These are phyloP conservation scores for Colletotrichum sidae DNA, from an alignment of 2,329 filamentous ascomycete genomes.

Conservation along the genomic window DNA sequence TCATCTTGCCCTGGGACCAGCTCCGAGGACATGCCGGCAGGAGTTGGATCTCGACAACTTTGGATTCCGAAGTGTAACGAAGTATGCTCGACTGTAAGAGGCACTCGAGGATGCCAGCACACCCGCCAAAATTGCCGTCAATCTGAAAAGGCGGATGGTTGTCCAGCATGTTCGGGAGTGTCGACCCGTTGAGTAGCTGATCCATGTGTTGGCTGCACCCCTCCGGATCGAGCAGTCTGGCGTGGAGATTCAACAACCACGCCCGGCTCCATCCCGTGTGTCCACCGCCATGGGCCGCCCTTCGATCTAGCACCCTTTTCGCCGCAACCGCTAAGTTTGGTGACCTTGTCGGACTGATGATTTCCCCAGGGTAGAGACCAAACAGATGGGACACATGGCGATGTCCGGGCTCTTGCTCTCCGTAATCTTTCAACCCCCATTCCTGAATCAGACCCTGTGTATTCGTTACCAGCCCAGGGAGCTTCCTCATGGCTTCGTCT, in stretches of 20 bases:
- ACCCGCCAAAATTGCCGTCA: constrained; percentile 62
- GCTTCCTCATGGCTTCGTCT: constrained; percentile 11
- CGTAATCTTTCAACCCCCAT: constrained; percentile 56
- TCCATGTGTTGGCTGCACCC: constrained; percentile 39
- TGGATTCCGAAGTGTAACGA: not conserved
- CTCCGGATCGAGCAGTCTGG: constrained; percentile 52
- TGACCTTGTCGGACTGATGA: constrained; percentile 40
- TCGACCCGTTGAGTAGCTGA: constrained; percentile 27
- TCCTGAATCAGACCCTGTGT: constrained; percentile 52
- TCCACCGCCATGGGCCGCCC: constrained; percentile 51
- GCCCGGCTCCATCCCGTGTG: constrained; percentile 62
- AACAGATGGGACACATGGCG: constrained; percentile 64
- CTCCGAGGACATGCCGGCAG: constrained; percentile 24
- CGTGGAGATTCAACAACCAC: constrained; percentile 59
- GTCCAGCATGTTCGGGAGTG: constrained; percentile 41
- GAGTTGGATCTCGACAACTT: constrained; percentile 19
- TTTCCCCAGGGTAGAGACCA: constrained; percentile 56
- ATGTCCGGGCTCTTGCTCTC: constrained; percentile 58
- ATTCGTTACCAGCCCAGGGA: constrained; percentile 40
- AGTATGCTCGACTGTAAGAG: constrained; percentile 23
- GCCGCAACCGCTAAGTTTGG: constrained; percentile 43
- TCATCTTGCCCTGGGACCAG: constrained; percentile 22
- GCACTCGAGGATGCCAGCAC: constrained; percentile 50
- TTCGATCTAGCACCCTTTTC: constrained; percentile 43
- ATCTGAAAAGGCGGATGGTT: constrained; percentile 55